Evolutionary conservation across 768 basidiomycete species (phyloP).

Genomic region (Tubosaeta sp.): DNA sequence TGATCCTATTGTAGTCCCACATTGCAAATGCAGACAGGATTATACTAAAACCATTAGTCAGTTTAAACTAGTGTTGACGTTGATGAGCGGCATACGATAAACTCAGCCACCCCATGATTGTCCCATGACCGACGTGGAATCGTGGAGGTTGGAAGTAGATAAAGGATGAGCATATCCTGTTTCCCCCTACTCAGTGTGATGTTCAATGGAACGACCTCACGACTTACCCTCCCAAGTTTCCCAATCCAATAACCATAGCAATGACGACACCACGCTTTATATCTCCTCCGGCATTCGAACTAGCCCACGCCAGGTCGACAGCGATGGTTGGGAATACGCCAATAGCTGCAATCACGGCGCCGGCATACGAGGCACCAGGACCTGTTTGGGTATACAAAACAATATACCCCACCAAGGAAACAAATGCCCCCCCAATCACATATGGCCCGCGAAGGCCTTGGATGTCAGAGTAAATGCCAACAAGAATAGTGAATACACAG

Average conservation of each 20-base stretch:
- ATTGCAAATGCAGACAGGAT: slow-evolving; percentile 40
- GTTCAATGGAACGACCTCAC: slow-evolving; percentile 14
- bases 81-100: slow-evolving; percentile 16
- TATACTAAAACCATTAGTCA: slow-evolving; percentile 33
- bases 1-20: slow-evolving; percentile 46
- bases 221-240: slow-evolving; percentile 50
- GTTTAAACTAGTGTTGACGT: slow-evolving; percentile 22
- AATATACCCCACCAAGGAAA: slow-evolving; percentile 50
- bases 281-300: slow-evolving; percentile 54
- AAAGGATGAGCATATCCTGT: slow-evolving; percentile 41
- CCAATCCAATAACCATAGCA: slow-evolving; percentile 51
- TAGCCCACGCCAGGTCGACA: slow-evolving; percentile 50
- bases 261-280: slow-evolving; percentile 47
- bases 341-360: slow-evolving; percentile 45
- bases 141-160: slow-evolving; percentile 37
- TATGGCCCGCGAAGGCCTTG: slow-evolving; percentile 45
- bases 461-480: slow-evolving; percentile 42
- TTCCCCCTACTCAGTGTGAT: slow-evolving; percentile 1
- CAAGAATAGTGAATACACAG: slow-evolving; percentile 39
- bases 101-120: slow-evolving; percentile 34
- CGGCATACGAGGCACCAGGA: slow-evolving; percentile 37
- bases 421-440: slow-evolving; percentile 37
- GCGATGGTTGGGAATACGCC: slow-evolving; percentile 52
- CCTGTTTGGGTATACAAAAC: slow-evolving; percentile 36
- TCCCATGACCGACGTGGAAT: slow-evolving; percentile 36